Evolutionary conservation across 805 yeast species (phyloP).

Genomic region (Candida andamanensis): DNA sequence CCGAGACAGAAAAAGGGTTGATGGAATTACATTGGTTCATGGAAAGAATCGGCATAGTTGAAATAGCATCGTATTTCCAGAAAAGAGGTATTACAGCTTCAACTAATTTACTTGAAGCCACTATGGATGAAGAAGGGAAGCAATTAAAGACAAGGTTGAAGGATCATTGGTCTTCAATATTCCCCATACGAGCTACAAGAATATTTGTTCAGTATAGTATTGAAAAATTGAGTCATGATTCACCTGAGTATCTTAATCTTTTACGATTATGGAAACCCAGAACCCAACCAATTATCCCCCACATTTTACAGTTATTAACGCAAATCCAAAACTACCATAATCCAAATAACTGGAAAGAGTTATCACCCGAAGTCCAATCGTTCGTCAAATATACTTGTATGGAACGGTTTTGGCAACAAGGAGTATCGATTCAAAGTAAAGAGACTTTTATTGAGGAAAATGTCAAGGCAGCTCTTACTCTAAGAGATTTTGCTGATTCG

Average conservation of each 20-base stretch:
- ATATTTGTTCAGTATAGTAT: slow-evolving; percentile 93
- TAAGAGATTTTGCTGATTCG: slow-evolving; percentile 95
- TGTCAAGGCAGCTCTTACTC: slow-evolving; percentile 87
- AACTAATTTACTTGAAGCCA: slow-evolving; percentile 68
- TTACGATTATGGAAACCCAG: slow-evolving; percentile 88
- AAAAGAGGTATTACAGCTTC: slow-evolving; percentile 72
- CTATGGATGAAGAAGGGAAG: slow-evolving; percentile 88
- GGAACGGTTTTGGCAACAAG: slow-evolving; percentile 98
- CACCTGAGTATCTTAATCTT: slow-evolving; percentile 66
- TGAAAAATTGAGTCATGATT: slow-evolving; percentile 78
- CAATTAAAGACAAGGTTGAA: slow-evolving; percentile 70
- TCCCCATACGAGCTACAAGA: slow-evolving; percentile 94
- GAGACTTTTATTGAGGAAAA: slow-evolving; percentile 93
- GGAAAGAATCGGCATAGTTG: slow-evolving; percentile 94
- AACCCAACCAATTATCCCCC: slow-evolving; percentile 86
- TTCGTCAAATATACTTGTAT: slow-evolving; percentile 86
- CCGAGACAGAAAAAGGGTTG: slow-evolving; percentile 83
- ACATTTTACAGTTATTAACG: slow-evolving; percentile 75
- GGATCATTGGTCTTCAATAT: slow-evolving; percentile 88
- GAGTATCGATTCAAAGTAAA: slow-evolving; percentile 88
- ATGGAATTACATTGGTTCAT: slow-evolving; percentile 94
- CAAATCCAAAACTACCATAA: slow-evolving; percentile 94
- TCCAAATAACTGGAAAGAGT: slow-evolving; percentile 82
- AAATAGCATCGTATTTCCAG: slow-evolving; percentile 86
- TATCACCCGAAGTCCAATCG: slow-evolving; percentile 86